Conservation (phyloP, 768 basidiomycete genomes). For the Kwoniella dendrophila region DNA sequence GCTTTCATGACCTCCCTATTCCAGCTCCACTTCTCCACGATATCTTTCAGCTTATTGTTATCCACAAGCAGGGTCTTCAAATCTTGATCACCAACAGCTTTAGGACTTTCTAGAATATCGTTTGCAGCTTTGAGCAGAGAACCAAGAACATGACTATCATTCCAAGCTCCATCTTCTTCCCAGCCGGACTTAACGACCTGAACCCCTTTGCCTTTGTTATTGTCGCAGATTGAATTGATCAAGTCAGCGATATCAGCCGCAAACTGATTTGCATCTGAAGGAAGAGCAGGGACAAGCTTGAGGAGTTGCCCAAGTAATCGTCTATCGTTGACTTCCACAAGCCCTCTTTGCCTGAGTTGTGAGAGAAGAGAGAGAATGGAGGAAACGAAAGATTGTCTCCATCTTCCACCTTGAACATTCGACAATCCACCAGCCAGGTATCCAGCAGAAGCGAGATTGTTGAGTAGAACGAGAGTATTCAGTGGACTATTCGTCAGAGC, state of each 20-base stretch:
- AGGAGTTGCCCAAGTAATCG: constrained; percentile 31
- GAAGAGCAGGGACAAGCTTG: constrained; percentile 29
- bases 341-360: background rate
- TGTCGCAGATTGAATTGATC: constrained; percentile 2
- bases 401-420: constrained; percentile 54
- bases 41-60: constrained; percentile 1
- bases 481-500: constrained; percentile 33
- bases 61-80: constrained; percentile 11
- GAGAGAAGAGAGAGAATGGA: constrained; percentile 17
- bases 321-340: constrained; percentile 15
- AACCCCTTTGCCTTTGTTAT: background rate
- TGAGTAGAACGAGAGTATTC: constrained; percentile 47
- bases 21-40: constrained; percentile 37
- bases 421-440: constrained; percentile 46
- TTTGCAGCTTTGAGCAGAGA: constrained; percentile 18
- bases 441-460: constrained; percentile 49
- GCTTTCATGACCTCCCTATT: constrained; percentile 39
- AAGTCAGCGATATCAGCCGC: constrained; percentile 19
- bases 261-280: constrained; percentile 23
- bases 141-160: constrained; percentile 32
- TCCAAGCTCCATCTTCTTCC: constrained; percentile 33
- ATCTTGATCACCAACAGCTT: background rate
- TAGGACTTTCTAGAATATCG: constrained; percentile 4
- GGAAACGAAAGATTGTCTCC: constrained; percentile 38
- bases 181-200: constrained; percentile 17